Evolutionary conservation across 2,329 filamentous ascomycete genomes (phyloP), one percentile per base, ranked within the genome.

Genomic region (Trichoderma lentiforme): DNA sequence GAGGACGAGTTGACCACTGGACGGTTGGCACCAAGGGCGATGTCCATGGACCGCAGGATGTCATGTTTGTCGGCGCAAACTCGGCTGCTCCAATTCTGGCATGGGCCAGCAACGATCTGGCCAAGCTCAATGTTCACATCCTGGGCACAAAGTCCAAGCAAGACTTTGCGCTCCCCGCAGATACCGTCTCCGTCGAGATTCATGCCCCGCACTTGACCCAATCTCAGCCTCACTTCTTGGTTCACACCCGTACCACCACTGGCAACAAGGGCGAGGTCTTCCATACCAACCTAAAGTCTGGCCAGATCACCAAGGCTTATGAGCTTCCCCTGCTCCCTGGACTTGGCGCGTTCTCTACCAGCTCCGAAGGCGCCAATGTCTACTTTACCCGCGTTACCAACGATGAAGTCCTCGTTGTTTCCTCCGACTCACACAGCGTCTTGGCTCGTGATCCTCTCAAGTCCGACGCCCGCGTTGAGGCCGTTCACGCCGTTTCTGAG

Each of bases 231-330:
- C 94, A 97, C 83, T 97, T 98, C 83, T 84, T 98, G 36, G 92
- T 97, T 6, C 93, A 97, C 76, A 94, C 90, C 76, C 87, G 91
- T 76, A 93, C 93, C 0, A 85, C 85, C 43, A 84, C 84, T 3
- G 90, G 90, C 21, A 93, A 95, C 78, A 93, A 92, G 84, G 95
- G 92, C 3, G 92, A 97, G 73, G 91, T 98, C 34, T 98, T 92
- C 78, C 93, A 97, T 77, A 87, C 97, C 72, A 88, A 97, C 76
- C 81, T 93, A 66, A 91, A 91, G 82, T 91, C 86, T 72, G 88
- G 86, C 69, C 87, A 86, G 21, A 87, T 95, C 32, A 87, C 86
- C n/a, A 94, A 93, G 80, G 92, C 92, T 0, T 97, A 97, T 79
- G 89, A 91, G 32, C 85, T 98, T 14, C 93, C 95, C 0, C 89